Base-by-base conservation (phyloP, 2,329 filamentous ascomycete genomes). In the Xylariaceae sp. region DNA sequence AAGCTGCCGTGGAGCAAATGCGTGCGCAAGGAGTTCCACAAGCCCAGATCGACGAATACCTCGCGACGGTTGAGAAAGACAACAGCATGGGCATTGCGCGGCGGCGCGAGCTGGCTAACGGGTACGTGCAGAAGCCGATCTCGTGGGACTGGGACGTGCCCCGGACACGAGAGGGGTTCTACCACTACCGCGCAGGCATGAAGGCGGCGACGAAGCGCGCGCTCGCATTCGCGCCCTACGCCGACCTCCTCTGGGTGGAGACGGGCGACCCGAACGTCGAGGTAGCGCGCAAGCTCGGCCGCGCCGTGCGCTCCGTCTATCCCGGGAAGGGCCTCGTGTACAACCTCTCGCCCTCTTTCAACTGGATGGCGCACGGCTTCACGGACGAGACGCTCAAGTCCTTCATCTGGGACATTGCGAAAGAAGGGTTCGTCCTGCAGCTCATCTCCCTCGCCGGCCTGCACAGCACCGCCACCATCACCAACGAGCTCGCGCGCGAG, bases 301-400 rank as follows among this genome's bases (percentile, higher is more conserved):
- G 76, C 9, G 77, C 88, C 31, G 92, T 98, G 44, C 79, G 85
- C 38, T 65, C 69, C 0, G 69, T 66, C 3, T 71, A 78, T 54
- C 87, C 88, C 0, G 80, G 78, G 44, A 97, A 97, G 74, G 85
- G 86, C 24, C 76, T 98, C 16, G 90, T 97, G 0, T 98, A 98
- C 69, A 98, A 98, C 67, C 76, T 98, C 2, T 89, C 83, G 4
- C 92, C 92, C 1, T 94, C 87, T 7, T 98, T 98, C 75, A 97
- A 98, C 72, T 98, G 92, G 92, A 92, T 94, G 79, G 81, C 81
- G 9, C 89, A 97, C 60, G 92, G 90, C 19, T 98, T 97, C 66
- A 83, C 77, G 3, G 80, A 88, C 48, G 81, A 79, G 45, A 83
- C 83, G 5, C 74, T 98, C 39, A 88, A 85, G 67, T 88, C 78